Percentiles rank a stretch among this genome's conserved stretches.
phyloP scores from a whole-genome alignment of 2,329 filamentous ascomycete genomes.

The Talaromyces sp. region DNA sequence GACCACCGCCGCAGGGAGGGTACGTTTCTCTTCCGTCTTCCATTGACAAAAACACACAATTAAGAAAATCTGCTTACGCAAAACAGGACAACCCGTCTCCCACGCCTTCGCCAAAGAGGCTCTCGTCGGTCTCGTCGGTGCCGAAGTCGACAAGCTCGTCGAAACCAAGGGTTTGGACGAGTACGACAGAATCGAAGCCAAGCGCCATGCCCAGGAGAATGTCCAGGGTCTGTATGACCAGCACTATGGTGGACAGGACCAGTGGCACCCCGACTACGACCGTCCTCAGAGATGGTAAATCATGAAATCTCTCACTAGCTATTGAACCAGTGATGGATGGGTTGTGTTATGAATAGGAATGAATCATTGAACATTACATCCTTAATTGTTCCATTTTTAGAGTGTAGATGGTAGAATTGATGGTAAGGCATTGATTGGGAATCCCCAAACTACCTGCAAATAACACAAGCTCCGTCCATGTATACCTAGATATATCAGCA shows the following conservation, averaged over 20 bases:
- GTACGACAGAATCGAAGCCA: slow-evolving; percentile 56
- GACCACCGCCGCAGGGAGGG: slow-evolving; percentile 69
- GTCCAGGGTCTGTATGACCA: slow-evolving; percentile 60
- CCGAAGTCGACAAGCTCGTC: slow-evolving; percentile 71
- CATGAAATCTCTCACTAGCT: not conserved
- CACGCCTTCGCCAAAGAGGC: slow-evolving; percentile 77
- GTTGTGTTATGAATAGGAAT: not conserved
- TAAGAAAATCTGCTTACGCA: not conserved
- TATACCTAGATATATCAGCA: not conserved
- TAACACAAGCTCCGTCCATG: not conserved
- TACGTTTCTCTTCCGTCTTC: slow-evolving; percentile 31
- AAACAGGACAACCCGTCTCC: slow-evolving; percentile 63
- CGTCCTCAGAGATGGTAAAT: slow-evolving; percentile 20
- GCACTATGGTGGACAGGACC: slow-evolving; percentile 53
- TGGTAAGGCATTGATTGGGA: not conserved
- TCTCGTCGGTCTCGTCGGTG: slow-evolving; percentile 67
- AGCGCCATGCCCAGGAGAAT: slow-evolving; percentile 57
- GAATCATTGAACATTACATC: not conserved
- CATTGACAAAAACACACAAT: not conserved
- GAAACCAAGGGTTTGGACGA: slow-evolving; percentile 67
- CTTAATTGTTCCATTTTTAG: too few relatives aligned
- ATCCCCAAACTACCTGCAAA: not conserved
- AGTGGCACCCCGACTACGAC: slow-evolving; percentile 51
- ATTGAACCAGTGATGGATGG: not conserved
- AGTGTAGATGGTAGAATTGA: not conserved